These are phyloP conservation scores for Tetraselmis chui DNA, from an alignment of 139 green algal genomes.

Conservation along the genomic window DNA sequence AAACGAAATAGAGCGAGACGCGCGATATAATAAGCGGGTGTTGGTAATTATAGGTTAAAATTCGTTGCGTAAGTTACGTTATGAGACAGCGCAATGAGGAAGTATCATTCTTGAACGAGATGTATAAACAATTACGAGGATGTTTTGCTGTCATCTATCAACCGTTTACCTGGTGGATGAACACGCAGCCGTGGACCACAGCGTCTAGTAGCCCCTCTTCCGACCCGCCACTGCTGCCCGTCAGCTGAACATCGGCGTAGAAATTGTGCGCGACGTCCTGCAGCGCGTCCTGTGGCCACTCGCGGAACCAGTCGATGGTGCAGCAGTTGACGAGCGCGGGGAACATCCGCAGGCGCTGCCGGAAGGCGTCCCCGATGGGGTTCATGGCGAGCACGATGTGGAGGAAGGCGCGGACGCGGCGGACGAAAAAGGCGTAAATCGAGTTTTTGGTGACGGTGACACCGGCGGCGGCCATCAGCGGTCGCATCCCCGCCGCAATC, in stretches of 20 bases:
- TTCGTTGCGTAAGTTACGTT: too few species aligned
- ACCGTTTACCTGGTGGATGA: constrained; percentile 68
- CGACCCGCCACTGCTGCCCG: not conserved
- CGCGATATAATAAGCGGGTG: too few species aligned
- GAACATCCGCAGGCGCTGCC: constrained; percentile 81
- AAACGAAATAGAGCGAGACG: too few species aligned
- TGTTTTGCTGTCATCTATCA: too few species aligned
- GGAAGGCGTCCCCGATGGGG: constrained; percentile 72
- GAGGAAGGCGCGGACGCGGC: constrained; percentile 53
- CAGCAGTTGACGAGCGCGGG: constrained; percentile 79
- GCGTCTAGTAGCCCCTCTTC: constrained; percentile 12
- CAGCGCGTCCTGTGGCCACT: constrained; percentile 70
- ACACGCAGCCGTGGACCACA: constrained; percentile 50
- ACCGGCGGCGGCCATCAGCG: constrained; percentile 47
- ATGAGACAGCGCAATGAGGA: too few species aligned
- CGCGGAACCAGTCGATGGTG: constrained; percentile 81
- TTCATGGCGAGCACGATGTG: constrained; percentile 77
- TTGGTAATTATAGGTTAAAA: too few species aligned
- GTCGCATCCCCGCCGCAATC: constrained; percentile 54
- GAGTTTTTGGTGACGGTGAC: constrained; percentile 50
- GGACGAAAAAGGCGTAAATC: constrained; percentile 50
- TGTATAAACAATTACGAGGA: too few species aligned
- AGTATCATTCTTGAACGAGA: constrained; percentile 6
- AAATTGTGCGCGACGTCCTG: constrained; percentile 45
- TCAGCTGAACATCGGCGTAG: constrained; percentile 38